phyloP scores from a whole-genome alignment of 495 filamentous ascomycete genomes.

The Parathielavia hyrcaniae region DNA sequence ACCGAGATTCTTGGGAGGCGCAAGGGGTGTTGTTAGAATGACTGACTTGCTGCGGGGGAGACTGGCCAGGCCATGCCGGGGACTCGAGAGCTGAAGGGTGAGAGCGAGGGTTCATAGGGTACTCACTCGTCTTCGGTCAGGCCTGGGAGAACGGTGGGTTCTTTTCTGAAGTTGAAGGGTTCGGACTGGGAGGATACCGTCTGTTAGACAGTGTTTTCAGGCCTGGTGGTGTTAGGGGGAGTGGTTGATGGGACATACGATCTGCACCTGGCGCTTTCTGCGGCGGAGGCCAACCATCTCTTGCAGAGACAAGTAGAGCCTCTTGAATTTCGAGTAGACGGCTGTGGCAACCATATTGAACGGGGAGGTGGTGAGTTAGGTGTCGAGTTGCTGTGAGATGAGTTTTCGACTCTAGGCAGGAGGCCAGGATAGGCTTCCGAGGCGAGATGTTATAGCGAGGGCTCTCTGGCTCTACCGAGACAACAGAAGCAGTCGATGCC shows the following conservation, averaged over 20 bases:
- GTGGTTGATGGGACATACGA: slow-evolving; percentile 16
- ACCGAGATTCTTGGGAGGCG: slow-evolving; percentile 27
- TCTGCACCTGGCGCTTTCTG: slow-evolving; percentile 22
- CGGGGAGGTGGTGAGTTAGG: background rate
- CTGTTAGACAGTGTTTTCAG: slow-evolving; percentile 18
- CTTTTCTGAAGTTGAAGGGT: slow-evolving; percentile 44
- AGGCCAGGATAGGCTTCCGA: background rate
- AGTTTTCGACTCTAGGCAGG: too few relatives aligned
- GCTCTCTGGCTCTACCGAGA: background rate
- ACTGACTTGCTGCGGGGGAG: background rate
- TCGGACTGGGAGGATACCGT: slow-evolving; percentile 34
- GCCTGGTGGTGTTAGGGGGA: background rate
- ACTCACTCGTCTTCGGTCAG: slow-evolving; percentile 42
- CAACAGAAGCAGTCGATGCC: background rate
- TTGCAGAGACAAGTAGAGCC: slow-evolving; percentile 24
- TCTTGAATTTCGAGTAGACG: slow-evolving; percentile 26
- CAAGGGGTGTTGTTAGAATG: background rate
- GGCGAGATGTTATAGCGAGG: background rate
- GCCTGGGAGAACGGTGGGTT: slow-evolving; percentile 35
- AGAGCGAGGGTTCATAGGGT: background rate
- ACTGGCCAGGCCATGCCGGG: too few relatives aligned
- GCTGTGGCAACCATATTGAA: slow-evolving; percentile 9
- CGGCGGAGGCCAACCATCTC: slow-evolving; percentile 19
- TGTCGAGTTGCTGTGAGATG: background rate
- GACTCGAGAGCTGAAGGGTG: background rate